Evolutionary conservation across 352 stramenopile genomes (phyloP), one percentile per base, ranked within the genome.

Genomic region (Phytophthora citrophthora): DNA sequence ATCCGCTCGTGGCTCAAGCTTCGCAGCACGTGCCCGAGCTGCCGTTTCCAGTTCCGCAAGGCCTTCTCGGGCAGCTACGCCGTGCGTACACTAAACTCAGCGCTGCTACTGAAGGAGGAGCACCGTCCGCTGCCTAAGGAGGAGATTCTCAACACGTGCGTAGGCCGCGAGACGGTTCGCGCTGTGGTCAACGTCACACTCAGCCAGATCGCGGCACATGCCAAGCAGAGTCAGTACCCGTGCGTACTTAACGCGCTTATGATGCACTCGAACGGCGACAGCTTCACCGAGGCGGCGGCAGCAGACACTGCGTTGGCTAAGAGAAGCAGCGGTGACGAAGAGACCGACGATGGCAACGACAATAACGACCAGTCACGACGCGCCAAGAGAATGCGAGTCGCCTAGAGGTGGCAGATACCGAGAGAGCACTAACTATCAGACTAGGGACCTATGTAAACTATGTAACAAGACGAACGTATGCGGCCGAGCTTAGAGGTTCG

Each of bases 1-100:
- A 92, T 99, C 61, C 67, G 89, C 38, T 91, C 85, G 36, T 99
- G 96, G 96, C 91, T 98, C 38, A 80, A 92, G 57, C 91, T 96
- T 53, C 91, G 97, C 60, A 87, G 79, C 46, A 96, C 91, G 50
- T 99, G 96, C 70, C 95, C 95, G 6, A 96, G 95, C 23, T 99
- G 96, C 65, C 96, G 97, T 50, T 89, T 95, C 64, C 91, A 98
- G 75, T 89, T 98, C 57, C 83, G 74, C 46, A 92, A 91, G 68
- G 83, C 85, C 39, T 91, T 94, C 52, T 85, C 74, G 0, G 86
- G 86, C 32, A 89, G 81, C 69, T 94, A 91, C 58, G 86, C 83
- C 12, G 80, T 94, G 41, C 85, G 83, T 16, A 91, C 79, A 46
- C 76, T 94, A 52, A 94, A 92, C 71, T 93, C 86, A 54, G 81